Percentiles rank a stretch among this genome's conserved stretches.
These are phyloP conservation scores for Cryphonectria parasitica DNA, from an alignment of 2,329 filamentous ascomycete genomes.

Conservation along the genomic window DNA sequence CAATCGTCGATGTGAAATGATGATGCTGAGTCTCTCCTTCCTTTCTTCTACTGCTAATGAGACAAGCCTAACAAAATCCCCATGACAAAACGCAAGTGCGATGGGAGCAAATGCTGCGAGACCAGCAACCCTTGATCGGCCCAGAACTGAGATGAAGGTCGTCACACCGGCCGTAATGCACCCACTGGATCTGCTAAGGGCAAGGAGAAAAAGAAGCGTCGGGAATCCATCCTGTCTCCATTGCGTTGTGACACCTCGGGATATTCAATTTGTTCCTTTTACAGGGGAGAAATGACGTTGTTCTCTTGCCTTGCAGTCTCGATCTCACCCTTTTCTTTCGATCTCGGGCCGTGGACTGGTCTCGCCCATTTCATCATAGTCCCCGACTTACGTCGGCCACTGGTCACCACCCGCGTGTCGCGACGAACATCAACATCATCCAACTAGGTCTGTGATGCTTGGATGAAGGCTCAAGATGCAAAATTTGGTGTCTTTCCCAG, in stretches of 20 bases:
- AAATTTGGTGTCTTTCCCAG: background rate
- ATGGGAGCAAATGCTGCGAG: background rate
- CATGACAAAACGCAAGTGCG: background rate
- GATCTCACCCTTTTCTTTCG: constrained; percentile 2
- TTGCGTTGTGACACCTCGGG: constrained; percentile 2
- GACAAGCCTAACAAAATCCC: background rate
- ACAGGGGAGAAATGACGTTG: constrained; percentile 15
- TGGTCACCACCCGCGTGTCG: background rate
- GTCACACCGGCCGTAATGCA: too few species aligned
- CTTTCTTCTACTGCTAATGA: background rate
- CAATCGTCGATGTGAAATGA: background rate
- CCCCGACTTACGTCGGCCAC: background rate
- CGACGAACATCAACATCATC: background rate
- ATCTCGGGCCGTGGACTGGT: background rate
- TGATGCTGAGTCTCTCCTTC: background rate
- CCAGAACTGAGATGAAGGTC: background rate
- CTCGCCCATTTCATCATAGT: constrained; percentile 20
- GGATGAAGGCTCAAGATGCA: background rate
- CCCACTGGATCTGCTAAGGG: too few species aligned
- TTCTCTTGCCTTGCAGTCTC: background rate
- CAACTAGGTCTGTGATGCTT: background rate
- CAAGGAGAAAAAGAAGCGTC: background rate
- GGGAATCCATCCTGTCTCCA: background rate
- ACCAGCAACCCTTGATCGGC: background rate
- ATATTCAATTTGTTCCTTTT: background rate